Base-by-base conservation (phyloP, 108 stramenopile species). In the Skeletonema potamos region DNA sequence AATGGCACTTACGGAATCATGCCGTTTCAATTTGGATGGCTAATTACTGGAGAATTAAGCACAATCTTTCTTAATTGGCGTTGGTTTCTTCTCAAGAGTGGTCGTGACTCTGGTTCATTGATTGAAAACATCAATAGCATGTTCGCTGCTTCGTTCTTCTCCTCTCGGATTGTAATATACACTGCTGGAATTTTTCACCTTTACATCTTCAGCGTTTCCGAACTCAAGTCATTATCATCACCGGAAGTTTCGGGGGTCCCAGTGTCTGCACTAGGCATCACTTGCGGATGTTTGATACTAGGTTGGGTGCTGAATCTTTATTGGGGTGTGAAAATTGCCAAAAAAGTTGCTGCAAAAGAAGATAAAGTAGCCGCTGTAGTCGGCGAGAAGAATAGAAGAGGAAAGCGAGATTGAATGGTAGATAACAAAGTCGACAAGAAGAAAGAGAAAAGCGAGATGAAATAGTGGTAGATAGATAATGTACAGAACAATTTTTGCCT, bases 11-110 rank as follows among this genome's bases (percentile, higher is more conserved):
- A 62, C 37, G 76, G 76, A 1, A 48, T 82, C 6, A 62, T 82
- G 60, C 28, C 72, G 17, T 73, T 75, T 62, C 64, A 70, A 13
- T 82, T 82, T 57, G 76, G 76, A 17, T 82, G 81, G 81, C 39
- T 82, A 17, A 44, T 66, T 13, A 48, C 66, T 7, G 81, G 81
- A 29, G 81, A 82, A 37, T 15, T 41, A 2, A 75, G 73, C 20
- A 81, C 80, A n/a, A 72, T 81, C 7, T 81, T 81, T 44, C 58
- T 81, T 27, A 81, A 81, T 39, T 27, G 30, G 46, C 33, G 80
- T n/a, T 81, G 80, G 80, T 72, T 81, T 15, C 46, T 76, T 9
- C 37, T 72, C 17, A 72, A 72, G 55, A 29, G 58, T 55, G 71
- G 71, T 13, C 28, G 78, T 0, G 55, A 54, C 3, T 4, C 20